Conservation (phyloP, 768 basidiomycete genomes). For the Boletus vinaceobasis region DNA sequence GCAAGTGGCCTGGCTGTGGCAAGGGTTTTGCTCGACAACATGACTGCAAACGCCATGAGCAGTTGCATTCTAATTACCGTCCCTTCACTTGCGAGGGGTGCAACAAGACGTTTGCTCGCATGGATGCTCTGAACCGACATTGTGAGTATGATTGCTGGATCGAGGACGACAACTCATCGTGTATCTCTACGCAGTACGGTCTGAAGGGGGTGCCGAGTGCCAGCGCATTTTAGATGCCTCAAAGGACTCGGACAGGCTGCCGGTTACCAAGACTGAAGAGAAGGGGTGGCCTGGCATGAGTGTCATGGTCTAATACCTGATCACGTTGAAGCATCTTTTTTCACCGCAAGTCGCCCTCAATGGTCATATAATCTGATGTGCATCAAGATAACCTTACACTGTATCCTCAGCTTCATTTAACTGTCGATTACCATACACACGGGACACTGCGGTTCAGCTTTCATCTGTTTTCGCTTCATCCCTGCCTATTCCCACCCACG, state of each 20-base stretch:
- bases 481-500: slow-evolving; percentile 7
- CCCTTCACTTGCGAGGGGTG: slow-evolving; percentile 95
- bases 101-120: slow-evolving; percentile 86
- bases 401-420: slow-evolving; percentile 13
- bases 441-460: slow-evolving; percentile 25
- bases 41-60: slow-evolving; percentile 95
- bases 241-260: slow-evolving; percentile 24
- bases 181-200: slow-evolving; percentile 51
- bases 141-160: slow-evolving; percentile 47
- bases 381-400: slow-evolving; percentile 17
- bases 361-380: slow-evolving; percentile 25
- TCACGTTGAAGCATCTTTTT: slow-evolving; percentile 4
- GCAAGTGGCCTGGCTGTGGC: slow-evolving; percentile 91
- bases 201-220: slow-evolving; percentile 81
- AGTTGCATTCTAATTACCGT: slow-evolving; percentile 87
- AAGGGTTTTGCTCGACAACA: slow-evolving; percentile 95
- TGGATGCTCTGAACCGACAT: slow-evolving; percentile 94
- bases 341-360: slow-evolving; percentile 16
- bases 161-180: neutral
- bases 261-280: slow-evolving; percentile 32
- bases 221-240: slow-evolving; percentile 38
- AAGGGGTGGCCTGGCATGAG: slow-evolving; percentile 32
- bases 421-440: slow-evolving; percentile 25
- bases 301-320: slow-evolving; percentile 26
- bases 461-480: slow-evolving; percentile 4